Evolutionary conservation across 768 basidiomycete species (phyloP).

Genomic region (Pleurotus giganteus): DNA sequence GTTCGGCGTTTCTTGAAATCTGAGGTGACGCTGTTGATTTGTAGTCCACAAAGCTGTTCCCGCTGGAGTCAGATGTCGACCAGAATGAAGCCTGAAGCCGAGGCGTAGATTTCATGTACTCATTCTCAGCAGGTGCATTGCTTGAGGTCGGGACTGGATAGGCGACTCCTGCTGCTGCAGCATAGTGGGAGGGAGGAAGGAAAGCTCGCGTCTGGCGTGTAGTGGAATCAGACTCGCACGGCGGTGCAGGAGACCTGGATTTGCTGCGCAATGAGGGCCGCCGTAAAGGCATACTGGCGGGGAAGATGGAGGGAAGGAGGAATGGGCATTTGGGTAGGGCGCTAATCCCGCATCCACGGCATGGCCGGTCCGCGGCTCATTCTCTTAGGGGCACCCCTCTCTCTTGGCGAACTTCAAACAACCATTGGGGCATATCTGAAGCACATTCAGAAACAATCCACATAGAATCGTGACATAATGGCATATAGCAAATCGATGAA

Average conservation of each 20-base stretch:
- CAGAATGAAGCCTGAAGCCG: neutral
- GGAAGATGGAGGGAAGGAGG: neutral
- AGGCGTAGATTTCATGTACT: neutral
- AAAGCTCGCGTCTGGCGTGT: constrained; percentile 33
- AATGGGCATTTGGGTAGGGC: too few species aligned
- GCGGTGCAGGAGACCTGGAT: constrained; percentile 41
- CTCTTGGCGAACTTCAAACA: too few species aligned
- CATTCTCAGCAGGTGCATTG: constrained; percentile 12
- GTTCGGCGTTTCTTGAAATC: constrained; percentile 23
- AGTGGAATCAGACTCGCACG: constrained; percentile 21
- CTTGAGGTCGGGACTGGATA: constrained; percentile 15
- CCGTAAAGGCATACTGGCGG: neutral
- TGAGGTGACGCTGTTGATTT: constrained; percentile 2
- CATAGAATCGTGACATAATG: too few species aligned
- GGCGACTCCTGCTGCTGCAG: constrained; percentile 43
- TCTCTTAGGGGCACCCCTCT: too few species aligned
- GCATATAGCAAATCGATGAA: too few species aligned
- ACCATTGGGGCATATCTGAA: too few species aligned
- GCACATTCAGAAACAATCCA: too few species aligned
- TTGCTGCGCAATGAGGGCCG: constrained; percentile 27
- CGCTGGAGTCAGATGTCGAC: neutral
- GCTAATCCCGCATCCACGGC: too few species aligned
- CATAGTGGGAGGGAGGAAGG: constrained; percentile 56
- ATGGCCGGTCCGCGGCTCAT: too few species aligned
- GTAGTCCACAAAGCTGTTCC: neutral